These are phyloP conservation scores for Fusarium nanum DNA, from an alignment of 2,329 filamentous ascomycete genomes.

Conservation along the genomic window DNA sequence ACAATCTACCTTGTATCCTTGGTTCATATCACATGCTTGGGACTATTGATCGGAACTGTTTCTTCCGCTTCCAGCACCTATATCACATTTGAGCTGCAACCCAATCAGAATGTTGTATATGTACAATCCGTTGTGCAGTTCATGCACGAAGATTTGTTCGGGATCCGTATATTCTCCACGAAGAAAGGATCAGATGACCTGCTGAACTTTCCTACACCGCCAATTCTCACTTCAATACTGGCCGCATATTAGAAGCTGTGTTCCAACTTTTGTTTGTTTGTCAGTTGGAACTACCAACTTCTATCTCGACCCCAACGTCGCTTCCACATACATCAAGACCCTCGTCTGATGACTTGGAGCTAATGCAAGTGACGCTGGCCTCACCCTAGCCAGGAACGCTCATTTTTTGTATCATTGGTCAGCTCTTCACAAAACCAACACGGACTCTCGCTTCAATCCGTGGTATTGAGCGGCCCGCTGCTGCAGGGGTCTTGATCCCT, in stretches of 20 bases:
- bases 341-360: slow-evolving; percentile 40
- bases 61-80: slow-evolving; percentile 12
- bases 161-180: not conserved
- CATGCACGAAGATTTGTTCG: slow-evolving; percentile 4
- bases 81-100: slow-evolving; percentile 14
- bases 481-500: slow-evolving; percentile 41
- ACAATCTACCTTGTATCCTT: not conserved
- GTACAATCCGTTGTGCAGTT: slow-evolving; percentile 1
- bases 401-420: slow-evolving; percentile 37
- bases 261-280: not conserved
- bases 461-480: slow-evolving; percentile 44
- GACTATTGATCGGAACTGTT: not conserved
- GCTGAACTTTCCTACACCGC: not conserved
- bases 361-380: slow-evolving; percentile 46
- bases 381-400: slow-evolving; percentile 42
- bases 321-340: slow-evolving; percentile 17
- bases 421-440: slow-evolving; percentile 35
- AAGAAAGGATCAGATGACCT: not conserved
- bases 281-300: not conserved
- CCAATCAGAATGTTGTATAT: not conserved
- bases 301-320: slow-evolving; percentile 10
- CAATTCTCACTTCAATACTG: not conserved
- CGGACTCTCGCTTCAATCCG: slow-evolving; percentile 34
- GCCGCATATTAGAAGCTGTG: not conserved
- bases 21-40: not conserved